A percentile compares a stretch with the other conserved stretches of the same genome.
phyloP scores from a whole-genome alignment of 129 eudicot species.

The Flaveria ramosissima region DNA sequence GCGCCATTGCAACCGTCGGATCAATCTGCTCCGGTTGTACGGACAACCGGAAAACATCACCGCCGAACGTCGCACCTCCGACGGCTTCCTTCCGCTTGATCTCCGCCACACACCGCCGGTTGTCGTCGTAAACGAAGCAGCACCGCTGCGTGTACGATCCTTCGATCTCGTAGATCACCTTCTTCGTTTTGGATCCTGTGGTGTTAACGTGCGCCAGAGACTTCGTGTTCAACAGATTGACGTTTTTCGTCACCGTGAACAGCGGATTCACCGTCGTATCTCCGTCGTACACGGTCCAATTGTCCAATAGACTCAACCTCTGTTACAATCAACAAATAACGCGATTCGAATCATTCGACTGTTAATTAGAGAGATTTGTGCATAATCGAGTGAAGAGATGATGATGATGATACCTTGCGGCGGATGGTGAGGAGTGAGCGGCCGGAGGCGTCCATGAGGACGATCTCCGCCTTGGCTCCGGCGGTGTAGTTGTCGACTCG shows the following conservation, averaged over 20 bases:
- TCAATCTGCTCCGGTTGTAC: constrained; percentile 41
- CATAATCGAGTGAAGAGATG: neutral
- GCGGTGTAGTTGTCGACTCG: constrained; percentile 69
- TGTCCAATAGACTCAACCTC: constrained; percentile 49
- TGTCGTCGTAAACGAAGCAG: constrained; percentile 36
- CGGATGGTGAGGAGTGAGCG: constrained; percentile 45
- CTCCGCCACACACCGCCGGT: constrained; percentile 49
- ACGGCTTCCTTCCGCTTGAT: constrained; percentile 53
- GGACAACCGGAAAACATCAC: constrained; percentile 54
- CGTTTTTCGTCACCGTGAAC: constrained; percentile 51
- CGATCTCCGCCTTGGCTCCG: constrained; percentile 40
- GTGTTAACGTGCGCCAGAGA: constrained; percentile 30
- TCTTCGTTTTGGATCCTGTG: constrained; percentile 34
- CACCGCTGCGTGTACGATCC: constrained; percentile 51
- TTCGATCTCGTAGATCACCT: constrained; percentile 53
- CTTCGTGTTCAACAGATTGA: constrained; percentile 50
- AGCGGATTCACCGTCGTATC: constrained; percentile 40
- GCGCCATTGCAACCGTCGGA: constrained; percentile 67
- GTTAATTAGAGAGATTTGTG: neutral
- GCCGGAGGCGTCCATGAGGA: constrained; percentile 75
- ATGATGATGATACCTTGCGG: constrained; percentile 35
- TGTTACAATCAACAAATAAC: constrained; percentile 14
- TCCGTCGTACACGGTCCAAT: constrained; percentile 62
- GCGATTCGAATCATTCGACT: neutral
- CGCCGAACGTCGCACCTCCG: constrained; percentile 50